Percentiles rank a stretch among this genome's conserved stretches.
Conservation (phyloP, 2,329 filamentous ascomycete genomes). For the Neonectria magnoliae region DNA sequence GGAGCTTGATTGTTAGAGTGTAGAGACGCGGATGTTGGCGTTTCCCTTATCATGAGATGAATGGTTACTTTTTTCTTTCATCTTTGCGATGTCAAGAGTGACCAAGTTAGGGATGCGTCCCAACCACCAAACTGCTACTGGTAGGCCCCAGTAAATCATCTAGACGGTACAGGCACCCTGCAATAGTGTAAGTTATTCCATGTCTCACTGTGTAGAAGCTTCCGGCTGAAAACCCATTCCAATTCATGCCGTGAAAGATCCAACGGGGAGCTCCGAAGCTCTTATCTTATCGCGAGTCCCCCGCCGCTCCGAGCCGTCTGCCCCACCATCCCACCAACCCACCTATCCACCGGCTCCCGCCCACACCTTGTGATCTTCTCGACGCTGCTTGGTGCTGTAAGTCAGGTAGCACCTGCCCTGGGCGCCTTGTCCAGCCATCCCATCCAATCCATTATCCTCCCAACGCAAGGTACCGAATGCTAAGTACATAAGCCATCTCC, state of each 20-base stretch:
- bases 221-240: not conserved
- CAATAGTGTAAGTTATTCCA: no score
- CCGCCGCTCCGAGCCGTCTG: slow-evolving; percentile 30
- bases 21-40: slow-evolving; percentile 2
- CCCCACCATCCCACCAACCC: slow-evolving; percentile 12
- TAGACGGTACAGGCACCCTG: not conserved
- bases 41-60: not conserved
- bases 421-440: slow-evolving; percentile 11
- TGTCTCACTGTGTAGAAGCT: no score
- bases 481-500: slow-evolving; percentile 27
- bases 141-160: not conserved
- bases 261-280: slow-evolving; percentile 42
- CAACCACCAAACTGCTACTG: not conserved
- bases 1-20: not conserved
- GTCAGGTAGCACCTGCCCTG: slow-evolving; percentile 19
- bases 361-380: slow-evolving; percentile 21
- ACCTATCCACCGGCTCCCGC: slow-evolving; percentile 18
- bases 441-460: not conserved
- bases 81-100: not conserved
- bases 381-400: slow-evolving; percentile 13
- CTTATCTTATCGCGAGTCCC: slow-evolving; percentile 45
- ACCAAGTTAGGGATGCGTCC: not conserved
- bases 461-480: slow-evolving; percentile 15
- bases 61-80: not conserved
- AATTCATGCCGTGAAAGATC: not conserved